Base-by-base conservation (phyloP, 306 rosid species). In the Corylus americana region DNA sequence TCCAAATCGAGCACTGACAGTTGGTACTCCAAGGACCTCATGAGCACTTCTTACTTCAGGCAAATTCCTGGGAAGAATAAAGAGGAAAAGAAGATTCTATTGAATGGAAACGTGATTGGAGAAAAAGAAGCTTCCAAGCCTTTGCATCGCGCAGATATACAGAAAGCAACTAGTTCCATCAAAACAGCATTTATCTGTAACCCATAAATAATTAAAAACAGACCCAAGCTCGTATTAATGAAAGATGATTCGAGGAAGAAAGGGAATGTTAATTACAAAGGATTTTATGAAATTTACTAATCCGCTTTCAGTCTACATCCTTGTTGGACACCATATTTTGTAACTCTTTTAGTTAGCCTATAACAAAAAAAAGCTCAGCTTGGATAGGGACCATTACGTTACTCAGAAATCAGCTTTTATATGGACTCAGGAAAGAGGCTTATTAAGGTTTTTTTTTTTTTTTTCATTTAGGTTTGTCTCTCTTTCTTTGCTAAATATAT, bases 1-100 rank as follows among this genome's bases (percentile, higher is more conserved):
- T 82, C 97, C 98, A 84, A 94, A 94, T 76, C 98, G 90, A 85
- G 98, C 98, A 82, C 98, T 94, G 55, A 94, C 97, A 66, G 93
- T 82, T 14, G 98, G 97, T 89, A 94, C 87, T 82, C 92, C 94
- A 44, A 94, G 89, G 79, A 92, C 70, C 86, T 94, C 97, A 79
- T 87, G 90, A 69, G 93, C 90, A 87, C 91, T 94, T 74, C 84
- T 92, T 80, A 94, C 97, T 90, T 94, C 98, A 0, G 98, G 98
- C 78, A 94, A 86, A 88, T 94, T 94, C 87, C 98, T 94, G 87
- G 44, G 27, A n/a, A n/a, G 50, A 67, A 3, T 8, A 17, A 18
- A 67, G 8, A 20, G 14, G 12, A 75, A 77, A 79, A 10, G 4
- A 76, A 76, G 50, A 70, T 16, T 55, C 47, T 45, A 9, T 68